Conservation (phyloP, 768 basidiomycete species). For the Daedalea quercina region DNA sequence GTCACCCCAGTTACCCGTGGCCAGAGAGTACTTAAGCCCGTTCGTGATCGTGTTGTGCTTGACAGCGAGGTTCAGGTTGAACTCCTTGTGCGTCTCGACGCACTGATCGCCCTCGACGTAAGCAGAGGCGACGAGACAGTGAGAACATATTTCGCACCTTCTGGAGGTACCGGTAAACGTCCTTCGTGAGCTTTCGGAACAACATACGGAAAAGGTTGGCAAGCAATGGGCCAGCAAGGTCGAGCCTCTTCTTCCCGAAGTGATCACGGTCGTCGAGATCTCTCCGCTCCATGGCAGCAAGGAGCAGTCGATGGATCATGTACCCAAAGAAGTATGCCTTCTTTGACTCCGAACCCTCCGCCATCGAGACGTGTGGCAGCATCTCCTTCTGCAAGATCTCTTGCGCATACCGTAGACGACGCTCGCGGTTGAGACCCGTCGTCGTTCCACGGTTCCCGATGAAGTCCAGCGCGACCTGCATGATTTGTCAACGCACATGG, state of each 20-base stretch:
- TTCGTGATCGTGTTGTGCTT: constrained; percentile 97
- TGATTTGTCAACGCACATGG: constrained; percentile 8
- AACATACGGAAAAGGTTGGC: constrained; percentile 98
- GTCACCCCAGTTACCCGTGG: constrained; percentile 99
- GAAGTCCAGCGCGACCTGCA: constrained; percentile 79
- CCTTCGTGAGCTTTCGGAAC: constrained; percentile 93
- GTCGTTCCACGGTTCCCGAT: constrained; percentile 98
- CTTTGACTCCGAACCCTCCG: constrained; percentile 92
- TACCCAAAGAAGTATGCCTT: constrained; percentile 99
- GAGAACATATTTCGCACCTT: constrained; percentile 52
- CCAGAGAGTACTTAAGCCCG: constrained; percentile 94
- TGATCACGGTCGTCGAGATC: constrained; percentile 99
- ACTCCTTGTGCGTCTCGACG: constrained; percentile 93
- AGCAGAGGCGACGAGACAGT: background rate
- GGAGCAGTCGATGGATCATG: constrained; percentile 94
- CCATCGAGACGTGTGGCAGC: constrained; percentile 95
- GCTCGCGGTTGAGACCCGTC: constrained; percentile 84
- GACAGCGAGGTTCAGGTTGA: constrained; percentile 85
- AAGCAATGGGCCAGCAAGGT: constrained; percentile 90
- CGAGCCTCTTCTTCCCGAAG: constrained; percentile 96
- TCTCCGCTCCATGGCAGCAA: constrained; percentile 89
- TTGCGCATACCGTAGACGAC: constrained; percentile 92
- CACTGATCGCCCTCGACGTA: constrained; percentile 45
- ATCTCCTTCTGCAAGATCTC: constrained; percentile 99
- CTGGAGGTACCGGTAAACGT: constrained; percentile 94